These are phyloP conservation scores for Candida namnaoensis DNA, from an alignment of 805 yeast species.

Conservation along the genomic window DNA sequence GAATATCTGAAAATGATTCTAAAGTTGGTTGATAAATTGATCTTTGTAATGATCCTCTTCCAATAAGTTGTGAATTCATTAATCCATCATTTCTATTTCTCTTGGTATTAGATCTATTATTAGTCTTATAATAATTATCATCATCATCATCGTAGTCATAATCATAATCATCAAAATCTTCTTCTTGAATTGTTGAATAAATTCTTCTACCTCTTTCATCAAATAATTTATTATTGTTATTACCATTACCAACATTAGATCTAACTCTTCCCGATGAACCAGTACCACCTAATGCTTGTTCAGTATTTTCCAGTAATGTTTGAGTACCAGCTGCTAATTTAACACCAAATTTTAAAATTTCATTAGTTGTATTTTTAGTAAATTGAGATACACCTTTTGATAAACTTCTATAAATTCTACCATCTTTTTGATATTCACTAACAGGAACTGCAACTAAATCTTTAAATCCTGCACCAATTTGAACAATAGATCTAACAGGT, in stretches of 20 bases:
- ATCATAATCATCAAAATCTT: slow-evolving; percentile 23
- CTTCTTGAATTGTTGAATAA: slow-evolving; percentile 11
- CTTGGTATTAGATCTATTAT: too few relatives aligned
- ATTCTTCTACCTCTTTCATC: slow-evolving; percentile 4
- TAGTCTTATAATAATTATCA: slow-evolving; percentile 3
- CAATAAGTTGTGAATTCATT: slow-evolving; percentile 13
- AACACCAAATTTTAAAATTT: slow-evolving; percentile 72
- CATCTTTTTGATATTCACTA: slow-evolving; percentile 66
- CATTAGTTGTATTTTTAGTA: slow-evolving; percentile 72
- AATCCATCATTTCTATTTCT: slow-evolving; percentile 6
- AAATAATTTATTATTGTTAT: slow-evolving; percentile 6
- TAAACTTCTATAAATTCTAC: slow-evolving; percentile 56
- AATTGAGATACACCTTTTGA: slow-evolving; percentile 71
- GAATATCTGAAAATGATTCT: slow-evolving; percentile 16
- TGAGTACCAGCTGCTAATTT: slow-evolving; percentile 87
- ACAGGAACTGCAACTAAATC: slow-evolving; percentile 69
- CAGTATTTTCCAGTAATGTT: slow-evolving; percentile 68
- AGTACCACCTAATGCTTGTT: slow-evolving; percentile 67
- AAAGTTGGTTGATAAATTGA: slow-evolving; percentile 17
- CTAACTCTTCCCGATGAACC: slow-evolving; percentile 42
- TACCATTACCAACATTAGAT: slow-evolving; percentile 4
- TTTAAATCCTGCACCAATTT: slow-evolving; percentile 70
- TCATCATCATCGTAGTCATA: slow-evolving; percentile 24
- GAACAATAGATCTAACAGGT: slow-evolving; percentile 69
- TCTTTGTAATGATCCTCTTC: slow-evolving; percentile 15